Percentiles rank a stretch among this genome's conserved stretches.
These are phyloP conservation scores for Coemansia sp. DNA, from an alignment of 192 early-diverging fungal genomes.

Conservation along the genomic window DNA sequence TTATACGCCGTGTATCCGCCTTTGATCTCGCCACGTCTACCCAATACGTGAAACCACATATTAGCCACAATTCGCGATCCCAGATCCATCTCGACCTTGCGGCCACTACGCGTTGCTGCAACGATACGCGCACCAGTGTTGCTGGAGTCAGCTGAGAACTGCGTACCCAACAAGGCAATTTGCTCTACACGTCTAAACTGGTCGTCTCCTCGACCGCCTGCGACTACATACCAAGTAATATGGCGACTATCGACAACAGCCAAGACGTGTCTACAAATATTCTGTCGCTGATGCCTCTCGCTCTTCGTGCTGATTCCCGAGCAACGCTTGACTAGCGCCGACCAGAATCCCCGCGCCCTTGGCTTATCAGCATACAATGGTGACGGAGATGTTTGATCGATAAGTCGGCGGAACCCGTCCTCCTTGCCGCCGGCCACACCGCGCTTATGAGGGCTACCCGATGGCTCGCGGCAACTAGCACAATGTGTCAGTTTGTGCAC, in stretches of 20 bases:
- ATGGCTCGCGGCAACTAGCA: constrained; percentile 6
- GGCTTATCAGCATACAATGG: background rate
- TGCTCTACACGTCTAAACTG: constrained; percentile 8
- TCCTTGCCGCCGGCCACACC: background rate
- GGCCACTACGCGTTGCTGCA: constrained; percentile 8
- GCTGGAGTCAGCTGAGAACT: constrained; percentile 5
- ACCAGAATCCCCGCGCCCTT: constrained; percentile 13
- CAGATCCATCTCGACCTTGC: constrained; percentile 33
- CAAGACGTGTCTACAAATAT: background rate
- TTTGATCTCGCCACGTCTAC: background rate
- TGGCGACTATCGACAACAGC: constrained; percentile 10
- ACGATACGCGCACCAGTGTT: background rate
- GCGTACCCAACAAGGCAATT: constrained; percentile 5
- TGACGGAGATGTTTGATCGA: background rate
- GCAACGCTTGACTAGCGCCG: constrained; percentile 13
- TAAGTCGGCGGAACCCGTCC: background rate
- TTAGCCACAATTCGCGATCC: constrained; percentile 29
- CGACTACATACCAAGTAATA: constrained; percentile 10
- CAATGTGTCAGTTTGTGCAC: constrained; percentile 15
- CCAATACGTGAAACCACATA: constrained; percentile 31
- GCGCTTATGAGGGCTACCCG: background rate
- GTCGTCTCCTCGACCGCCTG: background rate
- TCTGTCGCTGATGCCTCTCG: background rate
- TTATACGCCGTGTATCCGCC: constrained; percentile 1
- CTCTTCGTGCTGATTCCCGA: constrained; percentile 5